These are phyloP conservation scores for Leccinum solheimii DNA, from an alignment of 1,284 basidiomycete species.

Conservation along the genomic window DNA sequence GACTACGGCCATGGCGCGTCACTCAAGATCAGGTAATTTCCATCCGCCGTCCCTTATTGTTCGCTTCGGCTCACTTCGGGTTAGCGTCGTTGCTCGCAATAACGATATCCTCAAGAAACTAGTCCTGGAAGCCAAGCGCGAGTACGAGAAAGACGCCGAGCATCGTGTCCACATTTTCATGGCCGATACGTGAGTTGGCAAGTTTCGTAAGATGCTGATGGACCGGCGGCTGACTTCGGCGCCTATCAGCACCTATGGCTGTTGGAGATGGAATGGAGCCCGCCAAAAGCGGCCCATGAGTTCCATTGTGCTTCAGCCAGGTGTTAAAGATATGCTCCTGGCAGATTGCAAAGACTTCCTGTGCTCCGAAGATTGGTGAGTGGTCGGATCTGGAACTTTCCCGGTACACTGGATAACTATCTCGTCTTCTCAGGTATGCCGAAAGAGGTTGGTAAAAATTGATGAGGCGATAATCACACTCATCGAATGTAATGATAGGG, in stretches of 20 bases:
- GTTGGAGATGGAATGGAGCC: conserved; percentile 85
- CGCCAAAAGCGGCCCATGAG: conserved; percentile 84
- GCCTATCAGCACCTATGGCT: conserved; percentile 56
- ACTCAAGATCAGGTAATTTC: conserved; percentile 71
- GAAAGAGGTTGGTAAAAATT: conserved; percentile 62
- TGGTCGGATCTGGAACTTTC: conserved; percentile 18
- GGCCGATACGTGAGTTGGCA: conserved; percentile 71
- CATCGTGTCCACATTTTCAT: conserved; percentile 85
- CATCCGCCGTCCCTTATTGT: neutral
- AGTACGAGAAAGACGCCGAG: conserved; percentile 85
- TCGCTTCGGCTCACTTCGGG: conserved; percentile 13
- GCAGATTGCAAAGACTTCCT: conserved; percentile 83
- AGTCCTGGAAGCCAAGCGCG: conserved; percentile 79
- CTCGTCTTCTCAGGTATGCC: conserved; percentile 62
- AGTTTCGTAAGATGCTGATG: conserved; percentile 9
- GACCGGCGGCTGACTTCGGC: conserved; percentile 8
- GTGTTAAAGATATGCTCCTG: conserved; percentile 84
- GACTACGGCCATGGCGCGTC: conserved; percentile 68
- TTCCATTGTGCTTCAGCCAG: conserved; percentile 81
- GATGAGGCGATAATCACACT: conserved; percentile 20
- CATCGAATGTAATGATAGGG: conserved; percentile 44
- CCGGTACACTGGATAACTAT: conserved; percentile 13
- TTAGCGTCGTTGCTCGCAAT: conserved; percentile 78
- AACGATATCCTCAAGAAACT: conserved; percentile 83
- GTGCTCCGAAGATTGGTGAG: conserved; percentile 78